phyloP scores from a whole-genome alignment of 371 early-diverging fungal genomes.

The Lichtheimia corymbifera region DNA sequence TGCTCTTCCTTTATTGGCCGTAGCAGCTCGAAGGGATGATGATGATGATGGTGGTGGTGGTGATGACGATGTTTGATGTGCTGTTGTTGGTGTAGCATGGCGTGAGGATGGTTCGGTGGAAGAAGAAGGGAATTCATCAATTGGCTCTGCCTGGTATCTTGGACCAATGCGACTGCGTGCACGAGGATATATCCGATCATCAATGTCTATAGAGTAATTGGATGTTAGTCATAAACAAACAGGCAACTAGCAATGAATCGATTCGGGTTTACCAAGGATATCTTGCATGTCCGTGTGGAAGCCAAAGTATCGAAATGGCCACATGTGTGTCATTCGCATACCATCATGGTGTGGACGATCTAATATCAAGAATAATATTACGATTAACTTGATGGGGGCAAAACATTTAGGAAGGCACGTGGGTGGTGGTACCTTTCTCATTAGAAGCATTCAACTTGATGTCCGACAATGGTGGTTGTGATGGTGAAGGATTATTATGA shows the following conservation, averaged over 20 bases:
- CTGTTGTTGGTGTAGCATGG: background rate
- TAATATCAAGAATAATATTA: background rate
- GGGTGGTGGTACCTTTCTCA: too few species aligned
- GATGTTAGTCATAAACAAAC: too few species aligned
- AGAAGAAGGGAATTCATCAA: background rate
- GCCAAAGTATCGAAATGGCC: conserved; percentile 90
- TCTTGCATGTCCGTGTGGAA: conserved; percentile 67
- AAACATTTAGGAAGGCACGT: too few species aligned
- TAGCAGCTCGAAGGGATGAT: too few species aligned
- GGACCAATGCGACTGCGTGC: conserved; percentile 78
- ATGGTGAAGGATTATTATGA: too few species aligned
- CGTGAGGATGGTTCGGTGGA: background rate
- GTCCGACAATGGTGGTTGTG: too few species aligned
- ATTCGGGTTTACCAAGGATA: conserved; percentile 35
- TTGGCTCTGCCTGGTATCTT: conserved; percentile 49
- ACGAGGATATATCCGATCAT: conserved; percentile 81
- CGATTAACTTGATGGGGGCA: too few species aligned
- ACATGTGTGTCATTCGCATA: conserved; percentile 59
- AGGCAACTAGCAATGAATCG: too few species aligned
- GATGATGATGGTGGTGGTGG: background rate
- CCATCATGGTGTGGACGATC: background rate
- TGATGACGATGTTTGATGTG: conserved; percentile 1
- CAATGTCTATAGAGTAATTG: conserved; percentile 41
- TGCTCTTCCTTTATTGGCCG: background rate
- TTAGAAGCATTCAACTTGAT: too few species aligned